A percentile compares a stretch with the other conserved stretches of the same genome.
These are phyloP conservation scores for Xanthoconium purpureum DNA, from an alignment of 768 basidiomycete species.

Conservation along the genomic window DNA sequence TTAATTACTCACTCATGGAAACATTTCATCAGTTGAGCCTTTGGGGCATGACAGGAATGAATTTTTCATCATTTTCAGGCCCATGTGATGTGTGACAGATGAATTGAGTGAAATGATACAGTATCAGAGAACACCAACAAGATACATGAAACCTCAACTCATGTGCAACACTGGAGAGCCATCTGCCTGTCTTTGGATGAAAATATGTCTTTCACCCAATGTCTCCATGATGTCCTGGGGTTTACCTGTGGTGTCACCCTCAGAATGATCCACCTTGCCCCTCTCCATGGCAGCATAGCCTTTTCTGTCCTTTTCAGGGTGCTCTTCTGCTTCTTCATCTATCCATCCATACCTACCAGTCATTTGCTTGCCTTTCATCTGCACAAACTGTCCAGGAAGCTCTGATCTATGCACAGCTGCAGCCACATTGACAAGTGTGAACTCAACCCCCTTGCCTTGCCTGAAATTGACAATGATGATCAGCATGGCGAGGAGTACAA, in stretches of 20 bases:
- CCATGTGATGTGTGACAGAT: neutral
- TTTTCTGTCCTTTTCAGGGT: neutral
- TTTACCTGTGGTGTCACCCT: neutral
- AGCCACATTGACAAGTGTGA: slow-evolving; percentile 24
- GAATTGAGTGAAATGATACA: too few species aligned
- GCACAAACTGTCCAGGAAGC: slow-evolving; percentile 21
- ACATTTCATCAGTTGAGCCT: too few species aligned
- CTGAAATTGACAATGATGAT: slow-evolving; percentile 25
- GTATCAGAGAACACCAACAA: too few species aligned
- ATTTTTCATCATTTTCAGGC: too few species aligned
- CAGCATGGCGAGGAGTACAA: slow-evolving; percentile 20
- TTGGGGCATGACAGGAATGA: too few species aligned
- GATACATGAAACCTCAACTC: neutral
- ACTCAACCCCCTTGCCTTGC: slow-evolving; percentile 18
- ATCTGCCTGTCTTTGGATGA: slow-evolving; percentile 16
- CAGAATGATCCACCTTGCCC: neutral
- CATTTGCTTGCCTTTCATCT: neutral
- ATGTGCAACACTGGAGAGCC: slow-evolving; percentile 21
- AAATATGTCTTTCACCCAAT: slow-evolving; percentile 7
- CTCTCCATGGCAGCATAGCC: neutral
- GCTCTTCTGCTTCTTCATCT: neutral
- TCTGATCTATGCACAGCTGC: slow-evolving; percentile 25
- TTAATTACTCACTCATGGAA: too few species aligned
- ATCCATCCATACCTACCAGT: neutral
- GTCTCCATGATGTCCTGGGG: slow-evolving; percentile 4